A percentile compares a stretch with the other conserved stretches of the same genome.
These are phyloP conservation scores for Coniochaeta sp. DNA, from an alignment of 2,329 filamentous ascomycete species.

Conservation along the genomic window DNA sequence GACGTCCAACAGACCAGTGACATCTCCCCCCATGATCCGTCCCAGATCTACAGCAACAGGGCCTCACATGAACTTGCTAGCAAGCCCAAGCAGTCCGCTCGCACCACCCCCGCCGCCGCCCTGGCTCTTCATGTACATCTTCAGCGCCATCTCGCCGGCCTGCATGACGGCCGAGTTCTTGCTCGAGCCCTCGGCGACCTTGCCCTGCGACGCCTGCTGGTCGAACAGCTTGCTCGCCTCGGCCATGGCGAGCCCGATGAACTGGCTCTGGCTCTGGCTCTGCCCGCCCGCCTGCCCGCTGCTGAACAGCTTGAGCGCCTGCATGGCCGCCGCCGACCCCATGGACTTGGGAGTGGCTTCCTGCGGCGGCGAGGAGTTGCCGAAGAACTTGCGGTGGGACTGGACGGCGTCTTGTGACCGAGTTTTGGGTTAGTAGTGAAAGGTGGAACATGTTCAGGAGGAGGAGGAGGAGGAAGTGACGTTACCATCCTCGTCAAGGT, in stretches of 20 bases:
- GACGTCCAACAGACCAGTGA: neutral
- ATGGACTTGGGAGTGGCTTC: slow-evolving; percentile 43
- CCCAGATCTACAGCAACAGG: neutral
- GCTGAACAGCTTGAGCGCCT: slow-evolving; percentile 74
- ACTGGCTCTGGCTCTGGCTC: slow-evolving; percentile 62
- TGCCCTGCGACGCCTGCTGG: slow-evolving; percentile 45
- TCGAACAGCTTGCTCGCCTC: slow-evolving; percentile 75
- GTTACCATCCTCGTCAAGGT: slow-evolving; percentile 42
- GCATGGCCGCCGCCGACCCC: slow-evolving; percentile 71
- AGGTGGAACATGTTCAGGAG: neutral
- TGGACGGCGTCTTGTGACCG: slow-evolving; percentile 49
- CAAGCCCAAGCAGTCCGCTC: slow-evolving; percentile 34
- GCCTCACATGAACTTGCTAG: slow-evolving; percentile 37
- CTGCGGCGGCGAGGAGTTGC: slow-evolving; percentile 36
- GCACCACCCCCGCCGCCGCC: slow-evolving; percentile 33
- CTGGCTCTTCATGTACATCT: slow-evolving; percentile 84
- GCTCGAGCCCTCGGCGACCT: slow-evolving; percentile 50
- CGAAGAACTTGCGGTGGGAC: slow-evolving; percentile 71
- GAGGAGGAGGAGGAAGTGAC: slow-evolving; percentile 7
- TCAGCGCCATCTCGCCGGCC: slow-evolving; percentile 79
- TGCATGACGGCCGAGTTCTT: slow-evolving; percentile 76
- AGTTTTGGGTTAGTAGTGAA: neutral
- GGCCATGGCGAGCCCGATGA: slow-evolving; percentile 80
- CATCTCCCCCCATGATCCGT: neutral
- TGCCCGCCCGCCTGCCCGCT: slow-evolving; percentile 38